These are phyloP conservation scores for Cryptococcus sp. DNA, from an alignment of 1,284 basidiomycete genomes.

Conservation along the genomic window DNA sequence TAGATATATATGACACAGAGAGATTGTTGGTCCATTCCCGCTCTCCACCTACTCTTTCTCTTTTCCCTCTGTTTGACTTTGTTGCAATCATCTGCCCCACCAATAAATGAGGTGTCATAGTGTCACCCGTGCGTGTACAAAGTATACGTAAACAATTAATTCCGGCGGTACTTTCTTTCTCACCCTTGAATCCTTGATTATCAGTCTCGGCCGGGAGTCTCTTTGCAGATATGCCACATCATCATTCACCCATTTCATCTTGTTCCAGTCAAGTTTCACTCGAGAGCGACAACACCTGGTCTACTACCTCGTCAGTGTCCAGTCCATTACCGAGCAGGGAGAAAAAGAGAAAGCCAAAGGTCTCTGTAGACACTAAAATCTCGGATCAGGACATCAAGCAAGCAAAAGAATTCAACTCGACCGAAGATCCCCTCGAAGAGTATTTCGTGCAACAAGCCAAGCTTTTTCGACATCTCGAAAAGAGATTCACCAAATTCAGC, in stretches of 20 bases:
- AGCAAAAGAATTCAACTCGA: not conserved
- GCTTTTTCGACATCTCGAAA: conserved; percentile 38
- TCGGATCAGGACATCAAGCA: not conserved
- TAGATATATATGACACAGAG: too few species aligned
- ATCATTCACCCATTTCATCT: not conserved
- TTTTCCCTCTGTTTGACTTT: too few species aligned
- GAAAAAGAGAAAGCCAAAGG: not conserved
- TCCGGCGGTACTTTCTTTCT: not conserved
- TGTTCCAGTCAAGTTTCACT: not conserved
- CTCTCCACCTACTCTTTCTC: too few species aligned
- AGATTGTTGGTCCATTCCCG: too few species aligned
- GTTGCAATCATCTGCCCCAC: too few species aligned
- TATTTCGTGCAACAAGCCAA: conserved; percentile 36
- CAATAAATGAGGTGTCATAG: too few species aligned
- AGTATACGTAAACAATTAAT: not conserved
- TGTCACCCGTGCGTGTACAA: conserved; percentile 7
- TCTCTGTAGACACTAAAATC: not conserved
- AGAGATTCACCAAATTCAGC: conserved; percentile 29
- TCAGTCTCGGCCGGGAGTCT: too few species aligned
- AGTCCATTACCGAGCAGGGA: not conserved
- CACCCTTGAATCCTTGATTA: too few species aligned
- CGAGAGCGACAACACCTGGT: too few species aligned
- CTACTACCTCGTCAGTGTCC: not conserved
- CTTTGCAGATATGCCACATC: conserved; percentile 9
- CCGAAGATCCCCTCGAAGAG: conserved; percentile 18